Percentiles rank a stretch among this genome's conserved stretches.
Evolutionary conservation across 306 rosid genomes (phyloP).

Genomic region (Luffa aegyptiaca): DNA sequence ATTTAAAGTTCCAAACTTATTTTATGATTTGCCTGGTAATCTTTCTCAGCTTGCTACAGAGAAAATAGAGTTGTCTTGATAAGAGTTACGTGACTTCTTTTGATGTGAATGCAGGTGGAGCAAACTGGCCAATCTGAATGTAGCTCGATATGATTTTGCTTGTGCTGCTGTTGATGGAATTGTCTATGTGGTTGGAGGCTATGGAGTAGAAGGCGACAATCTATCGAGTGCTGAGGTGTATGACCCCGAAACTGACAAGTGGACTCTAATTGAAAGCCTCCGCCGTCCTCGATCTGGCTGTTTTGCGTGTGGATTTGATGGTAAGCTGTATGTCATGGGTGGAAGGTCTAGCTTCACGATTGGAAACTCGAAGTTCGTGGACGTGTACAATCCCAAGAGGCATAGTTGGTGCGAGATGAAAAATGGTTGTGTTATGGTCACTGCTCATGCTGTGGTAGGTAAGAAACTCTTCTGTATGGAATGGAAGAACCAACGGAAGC

Average conservation of each 20-base stretch:
- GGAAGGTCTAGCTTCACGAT: conserved; percentile 94
- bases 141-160: conserved; percentile 77
- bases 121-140: conserved; percentile 49
- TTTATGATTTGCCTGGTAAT: neutral
- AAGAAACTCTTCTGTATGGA: conserved; percentile 86
- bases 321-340: conserved; percentile 92
- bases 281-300: conserved; percentile 97
- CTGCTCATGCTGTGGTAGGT: conserved; percentile 73
- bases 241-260: conserved; percentile 48
- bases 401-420: conserved; percentile 81
- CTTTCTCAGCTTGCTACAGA: neutral
- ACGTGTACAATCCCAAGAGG: conserved; percentile 57
- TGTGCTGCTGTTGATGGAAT: conserved; percentile 73
- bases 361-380: conserved; percentile 84
- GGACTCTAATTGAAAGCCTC: conserved; percentile 68
- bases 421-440: conserved; percentile 97
- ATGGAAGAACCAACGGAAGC: conserved; percentile 92
- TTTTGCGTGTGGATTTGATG: conserved; percentile 82
- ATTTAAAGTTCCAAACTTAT: neutral
- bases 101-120: conserved; percentile 58
- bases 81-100: neutral
- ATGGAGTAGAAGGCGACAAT: conserved; percentile 45
- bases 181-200: conserved; percentile 89
- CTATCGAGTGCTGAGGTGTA: conserved; percentile 84
- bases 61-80: neutral